phyloP scores from a whole-genome alignment of 176 grass and related monocot species.

The Phyllostachys edulis region DNA sequence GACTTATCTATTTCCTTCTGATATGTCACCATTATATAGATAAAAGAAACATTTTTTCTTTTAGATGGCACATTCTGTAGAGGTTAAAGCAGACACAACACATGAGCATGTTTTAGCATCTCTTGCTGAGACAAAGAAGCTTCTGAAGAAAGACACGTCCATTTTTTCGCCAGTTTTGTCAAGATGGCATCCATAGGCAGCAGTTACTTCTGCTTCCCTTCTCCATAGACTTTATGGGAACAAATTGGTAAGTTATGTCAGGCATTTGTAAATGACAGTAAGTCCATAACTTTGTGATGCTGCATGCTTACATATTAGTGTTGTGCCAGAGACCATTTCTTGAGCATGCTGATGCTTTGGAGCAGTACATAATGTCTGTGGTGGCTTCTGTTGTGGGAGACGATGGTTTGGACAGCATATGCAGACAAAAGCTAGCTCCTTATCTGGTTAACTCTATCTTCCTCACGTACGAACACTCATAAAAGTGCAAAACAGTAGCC shows the following conservation, averaged over 20 bases:
- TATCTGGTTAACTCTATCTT: constrained; percentile 67
- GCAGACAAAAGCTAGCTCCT: constrained; percentile 63
- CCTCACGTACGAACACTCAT: constrained; percentile 1
- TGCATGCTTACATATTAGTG: constrained; percentile 20
- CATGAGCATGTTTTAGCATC: constrained; percentile 80
- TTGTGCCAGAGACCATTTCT: constrained; percentile 85
- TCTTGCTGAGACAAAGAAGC: constrained; percentile 79
- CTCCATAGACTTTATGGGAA: constrained; percentile 95
- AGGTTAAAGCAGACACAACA: constrained; percentile 61
- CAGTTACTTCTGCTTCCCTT: constrained; percentile 89
- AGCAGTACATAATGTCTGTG: constrained; percentile 79
- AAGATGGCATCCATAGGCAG: constrained; percentile 81
- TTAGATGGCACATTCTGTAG: constrained; percentile 82
- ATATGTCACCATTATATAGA: constrained; percentile 13
- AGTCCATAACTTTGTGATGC: constrained; percentile 16
- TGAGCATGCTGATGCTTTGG: constrained; percentile 72
- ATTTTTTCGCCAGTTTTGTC: constrained; percentile 76
- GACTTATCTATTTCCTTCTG: constrained; percentile 19
- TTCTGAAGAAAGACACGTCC: constrained; percentile 85
- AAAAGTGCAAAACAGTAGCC: background rate
- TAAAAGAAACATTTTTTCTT: constrained; percentile 26
- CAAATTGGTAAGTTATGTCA: constrained; percentile 70
- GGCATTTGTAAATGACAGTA: background rate
- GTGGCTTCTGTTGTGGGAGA: constrained; percentile 80
- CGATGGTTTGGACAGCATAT: constrained; percentile 72